Evolutionary conservation across 2,329 filamentous ascomycete species (phyloP), one percentile per base, ranked within the genome.

Genomic region (Ceratocystis lukuohia): DNA sequence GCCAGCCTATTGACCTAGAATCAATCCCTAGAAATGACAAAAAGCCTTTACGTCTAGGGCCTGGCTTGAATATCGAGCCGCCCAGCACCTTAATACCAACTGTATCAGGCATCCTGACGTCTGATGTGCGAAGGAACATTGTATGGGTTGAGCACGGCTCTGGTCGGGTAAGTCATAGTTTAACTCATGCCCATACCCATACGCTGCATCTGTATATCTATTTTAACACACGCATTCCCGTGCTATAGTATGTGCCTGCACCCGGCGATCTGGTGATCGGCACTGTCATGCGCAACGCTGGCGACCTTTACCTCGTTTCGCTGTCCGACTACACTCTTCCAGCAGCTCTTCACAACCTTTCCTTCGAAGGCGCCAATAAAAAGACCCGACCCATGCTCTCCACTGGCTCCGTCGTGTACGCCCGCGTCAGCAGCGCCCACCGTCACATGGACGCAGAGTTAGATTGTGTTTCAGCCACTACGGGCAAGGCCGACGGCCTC

Each of bases 311-410:
- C 80, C 86, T 88, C 75, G 91, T 91, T 74, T 80, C 82, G 70
- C 80, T 97, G 65, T 88, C 89, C 33, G 80, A 85, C 65, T 82
- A 85, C 73, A 82, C 82, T 3, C 73, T 80, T 1, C 77, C 82
- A 67, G 91, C 89, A 0, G 79, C 89, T 20, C 84, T 97, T 0
- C 91, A 89, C 0, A 89, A 96, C 70, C 82, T 97, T 22, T 85
- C 91, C n/a, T 99, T 99, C 74, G 93, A 97, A 76, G 86, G 86
- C 69, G 94, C 91, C 20, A 91, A 88, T 57, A 94, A 92, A 76
- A 97, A 97, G 78, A 96, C 90, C 2, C 83, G 92, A 1, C 94
- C 94, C 0, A 82, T 89, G 69, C 82, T 97, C 56, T 79, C 81
- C 33, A 73, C 84, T 15, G 91, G 91, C 46, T 85, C 90, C 64